Conservation (phyloP, 1,139 yeast species). For the Arxiozyma heterogenica region DNA sequence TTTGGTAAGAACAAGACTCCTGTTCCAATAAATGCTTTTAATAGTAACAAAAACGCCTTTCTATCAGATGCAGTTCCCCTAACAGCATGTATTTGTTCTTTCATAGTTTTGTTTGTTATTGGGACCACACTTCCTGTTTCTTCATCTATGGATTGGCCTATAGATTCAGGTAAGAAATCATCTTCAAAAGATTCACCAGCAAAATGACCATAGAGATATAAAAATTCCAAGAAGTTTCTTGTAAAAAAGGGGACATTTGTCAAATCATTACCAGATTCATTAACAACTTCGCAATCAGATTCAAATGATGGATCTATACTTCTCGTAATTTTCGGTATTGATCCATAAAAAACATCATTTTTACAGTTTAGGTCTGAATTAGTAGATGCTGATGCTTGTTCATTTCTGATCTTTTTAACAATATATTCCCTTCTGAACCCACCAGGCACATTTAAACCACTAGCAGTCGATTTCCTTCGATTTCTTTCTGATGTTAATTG, state of each 20-base stretch:
- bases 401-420: conserved; percentile 33
- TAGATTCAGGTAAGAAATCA: conserved; percentile 50
- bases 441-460: conserved; percentile 67
- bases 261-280: conserved; percentile 9
- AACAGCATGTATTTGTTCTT: conserved; percentile 6
- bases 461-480: conserved; percentile 55
- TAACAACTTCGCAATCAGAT: conserved; percentile 1
- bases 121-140: conserved; percentile 10
- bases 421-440: conserved; percentile 68
- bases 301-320: neutral
- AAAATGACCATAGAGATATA: conserved; percentile 71
- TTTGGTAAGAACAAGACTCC: conserved; percentile 70
- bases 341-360: neutral
- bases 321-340: neutral
- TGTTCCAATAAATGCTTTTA: conserved; percentile 70
- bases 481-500: conserved; percentile 15
- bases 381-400: conserved; percentile 4
- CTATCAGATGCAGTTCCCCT: conserved; percentile 57
- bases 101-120: conserved; percentile 14
- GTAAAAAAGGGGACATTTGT: conserved; percentile 44
- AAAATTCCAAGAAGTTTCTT: conserved; percentile 61
- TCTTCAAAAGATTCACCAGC: conserved; percentile 75
- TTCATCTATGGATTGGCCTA: neutral
- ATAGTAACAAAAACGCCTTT: conserved; percentile 57
- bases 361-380: neutral